Base-by-base conservation (phyloP, 2,329 filamentous ascomycete genomes). In the Aspergillus tubingensis region DNA sequence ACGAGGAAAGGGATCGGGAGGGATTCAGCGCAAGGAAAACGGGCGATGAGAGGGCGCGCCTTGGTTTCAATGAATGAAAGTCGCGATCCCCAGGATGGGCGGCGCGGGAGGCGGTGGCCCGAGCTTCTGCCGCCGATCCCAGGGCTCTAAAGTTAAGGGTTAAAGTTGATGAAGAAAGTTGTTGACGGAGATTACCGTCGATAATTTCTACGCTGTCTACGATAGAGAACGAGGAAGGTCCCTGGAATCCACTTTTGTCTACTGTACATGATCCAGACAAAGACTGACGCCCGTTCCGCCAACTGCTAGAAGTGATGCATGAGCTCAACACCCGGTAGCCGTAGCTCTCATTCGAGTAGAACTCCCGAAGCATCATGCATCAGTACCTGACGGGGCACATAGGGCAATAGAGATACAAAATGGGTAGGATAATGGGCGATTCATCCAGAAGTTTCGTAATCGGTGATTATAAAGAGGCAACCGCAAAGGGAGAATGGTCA, bases 11-110 rank as follows among this genome's bases (percentile, higher is more conserved):
- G 38, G 15, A 44, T 51, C 19, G 39, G 44, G 27, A 52, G 39
- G 11, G 36, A 13, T 36, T 25, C 32, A 30, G 41, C 27, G 30
- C 30, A 53, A 30, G 25, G 25, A 32, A 36, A 66, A 64, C 63
- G 62, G 59, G 55, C 54, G 62, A 57, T 57, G 54, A 65, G 62
- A 62, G 63, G 67, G 67, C 71, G 69, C 67, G 32, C 32, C 32
- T 63, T 63, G 65, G 66, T 65, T 52, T 57, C 61, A 48, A 44
- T 57, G 63, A 48, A 44, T 57, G 63, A 70, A 72, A 75, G 73
- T 76, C 74, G 74, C 74, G 74, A 76, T 74, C 72, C 73, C 69
- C 72, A 69, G 67, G 65, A 68, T 68, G 50, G 63, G 64, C 65
- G 64, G 58, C 63, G 64, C 61, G 63, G 61, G 44, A 62, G 56